Evolutionary conservation across 2,329 filamentous ascomycete genomes (phyloP), one percentile per base, ranked within the genome.

Genomic region (Lachnum nothofagi): DNA sequence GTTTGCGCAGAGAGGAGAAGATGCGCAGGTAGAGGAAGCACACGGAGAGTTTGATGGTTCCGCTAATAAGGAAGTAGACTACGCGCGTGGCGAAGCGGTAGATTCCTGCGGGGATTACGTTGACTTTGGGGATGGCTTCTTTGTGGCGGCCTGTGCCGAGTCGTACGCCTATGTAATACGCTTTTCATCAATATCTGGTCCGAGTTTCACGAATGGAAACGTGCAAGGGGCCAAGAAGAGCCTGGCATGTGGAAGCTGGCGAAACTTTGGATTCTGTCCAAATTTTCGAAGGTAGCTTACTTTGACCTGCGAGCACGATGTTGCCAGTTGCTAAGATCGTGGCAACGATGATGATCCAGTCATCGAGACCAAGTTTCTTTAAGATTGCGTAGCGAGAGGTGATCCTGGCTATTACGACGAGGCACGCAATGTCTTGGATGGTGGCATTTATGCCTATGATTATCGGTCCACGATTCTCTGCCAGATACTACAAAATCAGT

Each of bases 41-140:
- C 2, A 44, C 42, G 4, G 42, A 44, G 9, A 44, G 31, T 14
- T 44, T 44, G n/a, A 25, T 44, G 19, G 31, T 25, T 9, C 42
- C 42, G n/a, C 31, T 44, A n/a, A 44, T 25, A 4, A 44, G 31
- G 19, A 44, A 44, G 31, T 44, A 44, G 4, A 44, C 37, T 14
- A 44, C 42, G 24, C 42, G 23, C 4, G 42, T 44, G 1, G 22
- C 31, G 20, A 44, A 44, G 7, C 42, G 42, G 27, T 44, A 44
- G 17, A 44, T 44, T 5, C 42, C 42, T 8, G 42, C 29, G 5
- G 42, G 42, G 23, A 44, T 44, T 1, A 44, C 12, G 19, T 44
- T 44, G 10, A 12, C n/a, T 24, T 22, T 10, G 3, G 42, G 42
- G 7, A 44, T 44, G 5, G 31, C 42, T 35, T 44, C 29, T n/a